These are phyloP conservation scores for Parascedosporium putredinis DNA, from an alignment of 2,329 filamentous ascomycete species.

Conservation along the genomic window DNA sequence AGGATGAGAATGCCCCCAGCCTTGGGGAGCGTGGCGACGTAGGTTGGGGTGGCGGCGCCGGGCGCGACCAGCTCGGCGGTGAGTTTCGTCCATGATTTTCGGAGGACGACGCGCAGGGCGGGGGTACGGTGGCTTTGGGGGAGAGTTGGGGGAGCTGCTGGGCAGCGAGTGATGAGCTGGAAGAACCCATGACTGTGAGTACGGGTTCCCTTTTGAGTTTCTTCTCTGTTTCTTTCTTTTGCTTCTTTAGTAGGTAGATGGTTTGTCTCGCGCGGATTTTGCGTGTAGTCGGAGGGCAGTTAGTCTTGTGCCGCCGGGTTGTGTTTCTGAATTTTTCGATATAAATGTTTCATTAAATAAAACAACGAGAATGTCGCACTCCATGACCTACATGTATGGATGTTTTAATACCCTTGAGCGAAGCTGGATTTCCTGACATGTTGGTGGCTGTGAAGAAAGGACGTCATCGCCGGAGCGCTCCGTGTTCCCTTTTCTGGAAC, in stretches of 20 bases:
- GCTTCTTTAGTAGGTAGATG: no score
- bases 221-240: no score
- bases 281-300: no score
- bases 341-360: no score
- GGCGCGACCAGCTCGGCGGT: background rate
- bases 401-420: no score
- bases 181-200: slow-evolving; percentile 1
- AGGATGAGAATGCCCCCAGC: background rate
- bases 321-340: no score
- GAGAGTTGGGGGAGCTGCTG: slow-evolving; percentile 6
- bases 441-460: no score
- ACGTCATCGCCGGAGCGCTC: background rate
- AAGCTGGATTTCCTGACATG: no score
- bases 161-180: background rate
- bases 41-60: background rate
- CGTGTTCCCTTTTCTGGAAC: slow-evolving; percentile 1
- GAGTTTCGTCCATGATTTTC: slow-evolving; percentile 1
- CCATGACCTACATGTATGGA: no score
- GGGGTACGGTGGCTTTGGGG: background rate
- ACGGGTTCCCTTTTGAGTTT: background rate
- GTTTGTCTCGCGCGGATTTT: no score
- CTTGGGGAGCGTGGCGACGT: background rate
- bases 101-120: background rate
- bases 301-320: no score
- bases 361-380: no score